These are phyloP conservation scores for Microsporum canis DNA, from an alignment of 2,329 filamentous ascomycete species.

Conservation along the genomic window DNA sequence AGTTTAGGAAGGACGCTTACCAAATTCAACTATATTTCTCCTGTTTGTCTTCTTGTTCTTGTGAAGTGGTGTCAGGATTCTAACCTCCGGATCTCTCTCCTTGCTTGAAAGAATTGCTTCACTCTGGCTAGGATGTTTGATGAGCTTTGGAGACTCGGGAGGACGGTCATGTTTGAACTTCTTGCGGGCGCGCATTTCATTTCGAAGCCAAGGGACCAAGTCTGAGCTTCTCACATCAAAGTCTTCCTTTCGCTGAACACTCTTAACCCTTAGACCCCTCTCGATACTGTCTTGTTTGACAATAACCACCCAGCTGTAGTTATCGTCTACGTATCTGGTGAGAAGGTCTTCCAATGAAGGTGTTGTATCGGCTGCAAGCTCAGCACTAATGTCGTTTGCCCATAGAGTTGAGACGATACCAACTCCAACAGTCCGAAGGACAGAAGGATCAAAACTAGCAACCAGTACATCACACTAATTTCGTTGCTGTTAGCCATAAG, in stretches of 20 bases:
- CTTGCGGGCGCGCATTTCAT: slow-evolving; percentile 70
- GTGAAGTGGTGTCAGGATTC: slow-evolving; percentile 71
- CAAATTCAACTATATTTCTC: slow-evolving; percentile 72
- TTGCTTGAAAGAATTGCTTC: slow-evolving; percentile 24
- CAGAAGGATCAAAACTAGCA: slow-evolving; percentile 68
- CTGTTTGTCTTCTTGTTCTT: slow-evolving; percentile 88
- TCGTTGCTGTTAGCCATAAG: neutral
- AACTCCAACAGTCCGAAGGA: slow-evolving; percentile 64
- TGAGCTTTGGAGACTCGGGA: slow-evolving; percentile 28
- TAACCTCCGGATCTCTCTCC: slow-evolving; percentile 59
- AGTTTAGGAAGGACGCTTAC: slow-evolving; percentile 40
- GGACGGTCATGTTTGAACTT: slow-evolving; percentile 42
- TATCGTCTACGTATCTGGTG: slow-evolving; percentile 56
- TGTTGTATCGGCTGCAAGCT: slow-evolving; percentile 68
- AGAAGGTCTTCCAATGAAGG: slow-evolving; percentile 61
- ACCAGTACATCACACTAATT: slow-evolving; percentile 74
- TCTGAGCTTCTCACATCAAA: slow-evolving; percentile 63
- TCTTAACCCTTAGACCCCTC: slow-evolving; percentile 61
- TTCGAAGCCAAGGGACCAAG: slow-evolving; percentile 66
- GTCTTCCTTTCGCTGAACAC: slow-evolving; percentile 66
- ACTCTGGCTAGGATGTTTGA: slow-evolving; percentile 32
- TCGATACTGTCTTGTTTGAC: slow-evolving; percentile 57
- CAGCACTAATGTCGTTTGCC: slow-evolving; percentile 73
- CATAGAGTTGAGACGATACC: slow-evolving; percentile 70
- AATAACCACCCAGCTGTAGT: slow-evolving; percentile 80